These are phyloP conservation scores for Trichosporon sp. DNA, from an alignment of 1,284 basidiomycete species.

Conservation along the genomic window DNA sequence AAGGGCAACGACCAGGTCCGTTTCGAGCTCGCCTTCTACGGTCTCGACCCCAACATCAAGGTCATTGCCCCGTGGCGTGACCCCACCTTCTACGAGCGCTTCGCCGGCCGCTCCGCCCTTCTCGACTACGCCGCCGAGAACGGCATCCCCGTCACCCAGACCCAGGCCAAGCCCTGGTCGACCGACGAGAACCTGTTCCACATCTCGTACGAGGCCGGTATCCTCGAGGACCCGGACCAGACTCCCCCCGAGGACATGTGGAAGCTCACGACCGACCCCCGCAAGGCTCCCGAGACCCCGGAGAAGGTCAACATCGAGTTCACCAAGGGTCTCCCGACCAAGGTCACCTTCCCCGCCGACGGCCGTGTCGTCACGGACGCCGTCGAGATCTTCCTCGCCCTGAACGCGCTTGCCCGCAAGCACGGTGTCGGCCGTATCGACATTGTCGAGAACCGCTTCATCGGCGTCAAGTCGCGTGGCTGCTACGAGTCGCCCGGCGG, in stretches of 20 bases:
- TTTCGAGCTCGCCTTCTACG: constrained; percentile 99
- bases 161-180: constrained; percentile 96
- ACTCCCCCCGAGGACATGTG: constrained; percentile 99
- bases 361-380: constrained; percentile 68
- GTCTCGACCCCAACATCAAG: constrained; percentile 96
- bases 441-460: constrained; percentile 99
- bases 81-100: constrained; percentile 96
- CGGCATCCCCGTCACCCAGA: constrained; percentile 90
- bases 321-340: constrained; percentile 75
- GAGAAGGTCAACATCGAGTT: constrained; percentile 84
- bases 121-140: constrained; percentile 85
- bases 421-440: constrained; percentile 96
- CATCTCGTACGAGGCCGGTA: constrained; percentile 99
- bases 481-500: constrained; percentile 98
- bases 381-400: constrained; percentile 90
- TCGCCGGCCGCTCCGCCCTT: constrained; percentile 89
- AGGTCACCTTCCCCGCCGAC: constrained; percentile 59
- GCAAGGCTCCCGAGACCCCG: constrained; percentile 73
- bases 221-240: constrained; percentile 92
- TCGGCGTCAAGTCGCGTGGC: constrained; percentile 96
- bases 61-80: constrained; percentile 97
- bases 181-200: constrained; percentile 99
- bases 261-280: constrained; percentile 87
- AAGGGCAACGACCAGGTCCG: constrained; percentile 99
- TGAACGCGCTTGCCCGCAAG: constrained; percentile 88